phyloP scores from a whole-genome alignment of 345 rosid species.

The Viola odorata region DNA sequence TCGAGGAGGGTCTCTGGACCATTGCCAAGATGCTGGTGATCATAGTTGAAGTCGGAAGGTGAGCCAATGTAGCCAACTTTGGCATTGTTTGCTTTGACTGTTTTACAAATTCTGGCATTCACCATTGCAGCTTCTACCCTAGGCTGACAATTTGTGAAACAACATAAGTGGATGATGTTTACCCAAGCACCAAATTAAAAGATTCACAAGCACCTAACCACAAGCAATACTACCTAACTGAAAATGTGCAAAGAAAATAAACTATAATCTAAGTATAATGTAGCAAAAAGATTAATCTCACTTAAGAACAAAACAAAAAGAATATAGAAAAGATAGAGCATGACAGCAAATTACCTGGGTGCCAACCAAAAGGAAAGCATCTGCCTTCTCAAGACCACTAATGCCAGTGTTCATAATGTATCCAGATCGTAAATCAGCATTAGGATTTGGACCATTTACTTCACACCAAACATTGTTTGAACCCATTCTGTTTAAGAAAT shows the following conservation, averaged over 20 bases:
- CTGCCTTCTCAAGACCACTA: constrained; percentile 90
- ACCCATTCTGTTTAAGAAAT: constrained; percentile 89
- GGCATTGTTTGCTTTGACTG: constrained; percentile 74
- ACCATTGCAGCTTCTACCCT: constrained; percentile 98
- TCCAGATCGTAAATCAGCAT: constrained; percentile 88
- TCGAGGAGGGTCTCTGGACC: constrained; percentile 75
- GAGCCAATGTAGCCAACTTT: constrained; percentile 92
- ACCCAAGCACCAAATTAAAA: neutral
- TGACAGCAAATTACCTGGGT: constrained; percentile 55
- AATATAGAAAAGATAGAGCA: neutral
- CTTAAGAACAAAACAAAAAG: too few species aligned
- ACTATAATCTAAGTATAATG: neutral
- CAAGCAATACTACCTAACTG: too few species aligned
- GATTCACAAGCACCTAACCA: neutral
- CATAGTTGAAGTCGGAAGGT: constrained; percentile 71
- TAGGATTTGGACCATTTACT: constrained; percentile 69
- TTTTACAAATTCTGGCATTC: constrained; percentile 90
- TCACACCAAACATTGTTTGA: constrained; percentile 91
- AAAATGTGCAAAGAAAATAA: too few species aligned
- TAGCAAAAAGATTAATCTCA: too few species aligned
- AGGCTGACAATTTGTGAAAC: constrained; percentile 53
- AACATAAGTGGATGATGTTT: constrained; percentile 11
- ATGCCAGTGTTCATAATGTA: constrained; percentile 87
- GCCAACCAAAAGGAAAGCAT: constrained; percentile 88
- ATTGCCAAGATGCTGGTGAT: constrained; percentile 78